Conservation (phyloP, 176 grass and related monocot species). For the Luzula sylvatica region DNA sequence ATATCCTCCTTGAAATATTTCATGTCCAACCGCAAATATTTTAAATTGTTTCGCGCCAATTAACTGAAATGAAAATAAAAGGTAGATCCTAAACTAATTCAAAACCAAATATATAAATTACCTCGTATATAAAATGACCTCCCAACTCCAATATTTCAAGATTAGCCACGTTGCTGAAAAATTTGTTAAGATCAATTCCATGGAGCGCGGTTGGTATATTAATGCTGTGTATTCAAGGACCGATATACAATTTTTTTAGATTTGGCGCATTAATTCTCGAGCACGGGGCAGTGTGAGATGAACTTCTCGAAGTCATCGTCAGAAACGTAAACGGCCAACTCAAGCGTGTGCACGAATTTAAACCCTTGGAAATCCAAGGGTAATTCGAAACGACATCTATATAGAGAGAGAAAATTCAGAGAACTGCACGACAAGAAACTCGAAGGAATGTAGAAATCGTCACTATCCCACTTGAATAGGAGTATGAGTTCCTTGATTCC, state of each 20-base stretch:
- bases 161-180: too few species aligned
- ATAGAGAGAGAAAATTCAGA: conserved; percentile 15
- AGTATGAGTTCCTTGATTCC: conserved; percentile 20
- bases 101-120: too few species aligned
- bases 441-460: conserved; percentile 25
- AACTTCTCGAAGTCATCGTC: conserved; percentile 27
- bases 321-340: not conserved
- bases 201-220: conserved; percentile 20
- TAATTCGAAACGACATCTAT: conserved; percentile 5
- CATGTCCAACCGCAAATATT: too few species aligned
- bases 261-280: conserved; percentile 29
- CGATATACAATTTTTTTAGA: conserved; percentile 20
- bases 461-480: not conserved
- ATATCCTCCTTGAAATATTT: too few species aligned
- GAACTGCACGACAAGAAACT: conserved; percentile 23
- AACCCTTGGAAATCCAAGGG: conserved; percentile 24
- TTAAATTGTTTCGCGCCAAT: too few species aligned
- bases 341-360: conserved; percentile 24
- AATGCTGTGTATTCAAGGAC: conserved; percentile 21
- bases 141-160: too few species aligned
- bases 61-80: too few species aligned
- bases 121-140: too few species aligned
- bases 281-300: conserved; percentile 25
- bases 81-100: too few species aligned
- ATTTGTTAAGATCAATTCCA: too few species aligned